Percentiles rank a stretch among this genome's conserved stretches.
These are phyloP conservation scores for Azolla pinnata DNA, from an alignment of 75 land plant genomes.

Conservation along the genomic window DNA sequence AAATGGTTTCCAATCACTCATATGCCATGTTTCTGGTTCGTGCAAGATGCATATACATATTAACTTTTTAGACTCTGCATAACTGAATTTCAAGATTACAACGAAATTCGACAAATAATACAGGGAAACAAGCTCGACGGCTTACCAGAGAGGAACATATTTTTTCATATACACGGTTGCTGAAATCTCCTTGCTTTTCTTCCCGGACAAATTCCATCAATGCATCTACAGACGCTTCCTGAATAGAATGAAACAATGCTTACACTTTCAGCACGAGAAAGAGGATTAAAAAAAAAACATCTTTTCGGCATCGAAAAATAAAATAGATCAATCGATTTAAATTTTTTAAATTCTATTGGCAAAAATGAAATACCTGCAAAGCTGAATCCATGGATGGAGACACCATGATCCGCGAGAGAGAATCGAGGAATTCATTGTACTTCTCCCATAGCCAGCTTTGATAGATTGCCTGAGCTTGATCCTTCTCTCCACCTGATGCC, in stretches of 20 bases:
- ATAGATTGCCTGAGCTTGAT: constrained; percentile 59
- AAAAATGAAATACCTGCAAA: constrained; percentile 20
- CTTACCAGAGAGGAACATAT: constrained; percentile 42
- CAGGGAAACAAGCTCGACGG: no score
- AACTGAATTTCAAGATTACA: no score
- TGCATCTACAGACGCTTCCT: constrained; percentile 71
- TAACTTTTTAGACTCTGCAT: no score
- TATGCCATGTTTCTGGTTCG: no score
- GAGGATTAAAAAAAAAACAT: neutral
- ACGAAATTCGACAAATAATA: no score
- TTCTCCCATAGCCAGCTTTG: constrained; percentile 54
- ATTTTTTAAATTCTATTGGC: neutral
- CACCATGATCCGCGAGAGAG: constrained; percentile 30
- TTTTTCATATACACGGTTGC: constrained; percentile 49
- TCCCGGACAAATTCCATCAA: constrained; percentile 82
- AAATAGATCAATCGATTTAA: neutral
- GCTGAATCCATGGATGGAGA: constrained; percentile 23
- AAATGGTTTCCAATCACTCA: no score
- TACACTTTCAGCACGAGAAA: neutral
- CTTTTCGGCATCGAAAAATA: neutral
- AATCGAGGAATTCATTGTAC: constrained; percentile 48
- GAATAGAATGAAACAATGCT: constrained; percentile 4
- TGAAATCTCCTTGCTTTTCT: constrained; percentile 53
- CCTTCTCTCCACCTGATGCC: constrained; percentile 8
- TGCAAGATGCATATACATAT: no score